Base-by-base conservation (phyloP, 805 yeast species). In the Priceomyces haplophilus region DNA sequence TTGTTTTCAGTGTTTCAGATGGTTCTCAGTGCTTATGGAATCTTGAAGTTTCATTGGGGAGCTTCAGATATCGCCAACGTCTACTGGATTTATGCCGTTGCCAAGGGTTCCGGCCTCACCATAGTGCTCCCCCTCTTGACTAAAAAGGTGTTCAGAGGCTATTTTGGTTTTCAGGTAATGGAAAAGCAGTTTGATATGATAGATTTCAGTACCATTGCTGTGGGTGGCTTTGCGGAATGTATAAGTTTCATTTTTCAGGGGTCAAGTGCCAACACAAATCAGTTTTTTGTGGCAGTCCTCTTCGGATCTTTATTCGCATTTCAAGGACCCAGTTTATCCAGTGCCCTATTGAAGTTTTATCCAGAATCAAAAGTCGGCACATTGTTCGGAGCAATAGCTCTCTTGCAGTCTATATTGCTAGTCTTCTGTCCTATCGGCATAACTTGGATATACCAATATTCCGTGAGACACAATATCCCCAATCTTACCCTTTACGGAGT, bases 331-430 rank as follows among this genome's bases (percentile, higher is more conserved):
- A 69, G 80, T 0, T 44, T 80, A 5, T 81, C 76, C 50, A 66
- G 82, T 0, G 46, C 82, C 1, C 57, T 82, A 7, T 67, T 79
- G 43, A 83, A 83, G 56, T 79, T 80, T 57, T 74, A 70, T 42
- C 73, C 76, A 1, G 73, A 75, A 20, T 65, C 69, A 85, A 46
- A 40, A 36, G 45, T 43, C 5, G 56, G 56, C 16, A 45, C 44
- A 24, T 37, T 50, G 7, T 49, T 48, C 34, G 54, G 54, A 15
- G 56, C 52, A 12, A 58, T 81, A 34, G 77, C 85, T 0, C 57
- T 83, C 38, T 54, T 82, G 18, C 73, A 78, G 53, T 80, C 78
- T 46, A 38, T 73, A 0, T 54, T 75, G 3, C 55, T 62, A 44
- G 59, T 81, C 41, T 38, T 73, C 5, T 61, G 72, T 0, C 88